Base-by-base conservation (phyloP, 1,284 basidiomycete species). In the Exobasidium cylindrosporum region DNA sequence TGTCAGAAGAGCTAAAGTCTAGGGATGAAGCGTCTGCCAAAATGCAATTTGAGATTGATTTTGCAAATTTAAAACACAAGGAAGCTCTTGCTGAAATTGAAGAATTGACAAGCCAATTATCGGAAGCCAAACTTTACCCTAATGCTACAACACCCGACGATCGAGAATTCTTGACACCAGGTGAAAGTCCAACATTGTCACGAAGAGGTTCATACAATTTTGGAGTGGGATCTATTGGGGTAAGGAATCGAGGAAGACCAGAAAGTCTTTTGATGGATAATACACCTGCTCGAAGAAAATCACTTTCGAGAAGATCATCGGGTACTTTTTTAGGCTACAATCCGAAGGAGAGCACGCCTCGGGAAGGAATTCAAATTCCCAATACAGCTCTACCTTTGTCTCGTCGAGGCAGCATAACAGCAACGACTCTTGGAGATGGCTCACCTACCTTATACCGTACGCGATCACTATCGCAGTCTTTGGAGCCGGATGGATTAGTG, bases 21-120 rank as follows among this genome's bases (percentile, higher is more conserved):
- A n/a, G 21, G 21, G 60, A 66, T 24, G 68, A 67, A 53, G 62
- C 69, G 5, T 68, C 72, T 40, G 26, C 26, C 26, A 24, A 50
- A 26, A 58, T 64, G 50, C 67, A 64, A 10, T 83, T 86, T 1
- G 89, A 93, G 74, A 84, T 94, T 29, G 87, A 90, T 7, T 83
- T 86, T 1, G 85, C 94, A 40, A 88, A 89, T 3, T 81, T 82
- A 45, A 92, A 92, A 78, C 95, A 95, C 78, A 87, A 88, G 40
- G 89, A 94, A 68, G 89, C 92, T n/a, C 84, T 95, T 29, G 85
- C 86, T 61, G 90, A 93, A 79, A 92, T 96, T 65, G 89, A 89
- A 13, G 90, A 92, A 67, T 84, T 97, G 50, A 72, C 72, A 46
- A 26, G 67, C 4, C 74, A 76, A 56, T 58, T 76, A 28, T 64